Evolutionary conservation across 75 land plant genomes (phyloP), one percentile per base, ranked within the genome.

Genomic region (Picea sitchensis): DNA sequence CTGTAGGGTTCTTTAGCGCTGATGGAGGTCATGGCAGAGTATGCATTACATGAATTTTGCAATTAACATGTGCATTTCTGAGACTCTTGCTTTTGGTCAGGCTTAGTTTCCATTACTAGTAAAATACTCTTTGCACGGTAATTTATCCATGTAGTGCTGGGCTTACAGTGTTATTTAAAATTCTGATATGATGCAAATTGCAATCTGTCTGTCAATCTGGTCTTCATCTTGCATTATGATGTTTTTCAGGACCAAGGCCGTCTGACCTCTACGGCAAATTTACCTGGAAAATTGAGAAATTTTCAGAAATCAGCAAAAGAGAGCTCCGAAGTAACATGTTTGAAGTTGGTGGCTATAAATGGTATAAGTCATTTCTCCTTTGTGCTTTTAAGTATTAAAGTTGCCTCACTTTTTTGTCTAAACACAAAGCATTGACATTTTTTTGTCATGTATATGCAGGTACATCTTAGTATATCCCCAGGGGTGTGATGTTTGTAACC

Each of bases 401-500:
- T 59, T 82, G 36, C 23, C 54, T 59, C 9, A 68, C 51, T 7
- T 12, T 41, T 74, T 65, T 61, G 77, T 9, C 59, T 56, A 44
- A 73, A 38, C 30, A 61, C 68, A 21, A 11, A 17, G 12, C 32
- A 54, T 26, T 78, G 18, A 34, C 26, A 13, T 5, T 5, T 38
- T 76, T 34, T 77, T 2, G 51, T 14, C 58, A 61, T 73, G 59
- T 26, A 47, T 51, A 78, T 79, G 54, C 90, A 98, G 99, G 99
- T 98, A 98, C 67, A 95, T 98, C 74, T 84, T 98, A 63, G 95
- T 98, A 15, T 98, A 98, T 81, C 99, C 99, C 14, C 98, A 98
- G 71, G 99, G 99, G 1, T 98, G 99, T 82, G 99, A 98, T 86
- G 99, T 95, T 38, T 92, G 96, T 86, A 98, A 98, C 80, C 99